Conservation (phyloP, 192 early-diverging fungal genomes). For the Coemansia sp. region DNA sequence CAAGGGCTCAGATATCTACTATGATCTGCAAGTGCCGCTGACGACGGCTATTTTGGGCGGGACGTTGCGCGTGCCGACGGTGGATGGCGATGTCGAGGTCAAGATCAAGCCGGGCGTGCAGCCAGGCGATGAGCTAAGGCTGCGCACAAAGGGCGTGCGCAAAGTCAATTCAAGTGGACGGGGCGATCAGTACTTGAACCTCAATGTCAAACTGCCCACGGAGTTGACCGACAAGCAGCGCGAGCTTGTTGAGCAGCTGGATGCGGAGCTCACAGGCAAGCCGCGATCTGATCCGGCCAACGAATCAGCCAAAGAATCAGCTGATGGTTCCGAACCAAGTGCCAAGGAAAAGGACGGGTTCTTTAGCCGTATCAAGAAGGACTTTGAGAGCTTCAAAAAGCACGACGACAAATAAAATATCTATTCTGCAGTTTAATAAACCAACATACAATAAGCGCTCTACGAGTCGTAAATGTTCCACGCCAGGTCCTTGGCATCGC, state of each 20-base stretch:
- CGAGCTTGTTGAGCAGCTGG: constrained; percentile 66
- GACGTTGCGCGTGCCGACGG: constrained; percentile 78
- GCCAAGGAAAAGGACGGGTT: constrained; percentile 41
- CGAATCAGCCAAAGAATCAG: not conserved
- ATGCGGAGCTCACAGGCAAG: constrained; percentile 29
- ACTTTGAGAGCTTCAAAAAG: constrained; percentile 59
- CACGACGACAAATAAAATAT: constrained; percentile 24
- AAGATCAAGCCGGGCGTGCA: constrained; percentile 83
- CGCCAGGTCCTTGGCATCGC: constrained; percentile 43
- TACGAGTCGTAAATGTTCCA: constrained; percentile 37
- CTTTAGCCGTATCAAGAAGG: constrained; percentile 58
- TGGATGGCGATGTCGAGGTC: constrained; percentile 95
- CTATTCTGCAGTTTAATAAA: not conserved
- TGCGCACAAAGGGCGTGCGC: constrained; percentile 77
- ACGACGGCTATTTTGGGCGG: constrained; percentile 88
- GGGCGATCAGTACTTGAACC: constrained; percentile 89
- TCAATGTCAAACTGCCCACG: constrained; percentile 81
- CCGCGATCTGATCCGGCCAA: not conserved
- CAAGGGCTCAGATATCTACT: constrained; percentile 77
- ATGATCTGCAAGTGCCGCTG: constrained; percentile 76
- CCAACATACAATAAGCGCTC: too few relatives aligned
- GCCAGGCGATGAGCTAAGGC: constrained; percentile 78
- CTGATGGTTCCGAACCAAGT: not conserved
- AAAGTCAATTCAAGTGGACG: constrained; percentile 58
- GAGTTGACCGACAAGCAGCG: constrained; percentile 53